phyloP scores from a whole-genome alignment of 768 basidiomycete species.

The Pulveroboletus sp. region DNA sequence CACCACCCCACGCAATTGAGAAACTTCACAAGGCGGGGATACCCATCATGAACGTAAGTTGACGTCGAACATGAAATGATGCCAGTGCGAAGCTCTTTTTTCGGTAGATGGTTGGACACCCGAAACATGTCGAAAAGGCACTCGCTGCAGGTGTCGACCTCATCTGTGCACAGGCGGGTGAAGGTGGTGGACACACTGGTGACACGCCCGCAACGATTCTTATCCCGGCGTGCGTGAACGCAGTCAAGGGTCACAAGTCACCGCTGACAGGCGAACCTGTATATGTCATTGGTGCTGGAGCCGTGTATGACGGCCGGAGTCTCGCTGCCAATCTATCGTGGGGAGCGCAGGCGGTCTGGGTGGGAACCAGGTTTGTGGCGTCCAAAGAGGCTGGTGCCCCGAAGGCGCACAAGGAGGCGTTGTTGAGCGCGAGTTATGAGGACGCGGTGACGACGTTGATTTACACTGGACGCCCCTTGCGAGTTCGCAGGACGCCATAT shows the following conservation, averaged over 20 bases:
- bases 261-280: conserved; percentile 81
- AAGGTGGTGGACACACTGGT: conserved; percentile 89
- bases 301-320: conserved; percentile 85
- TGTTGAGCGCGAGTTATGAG: conserved; percentile 68
- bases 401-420: conserved; percentile 78
- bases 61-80: not conserved
- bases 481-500: conserved; percentile 82
- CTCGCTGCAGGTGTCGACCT: conserved; percentile 85
- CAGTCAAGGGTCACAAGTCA: conserved; percentile 70
- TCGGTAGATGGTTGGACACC: conserved; percentile 86
- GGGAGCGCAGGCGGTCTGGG: conserved; percentile 91
- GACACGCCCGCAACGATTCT: conserved; percentile 81
- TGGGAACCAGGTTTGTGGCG: conserved; percentile 87
- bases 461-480: conserved; percentile 85
- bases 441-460: conserved; percentile 85
- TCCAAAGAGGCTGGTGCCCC: conserved; percentile 78
- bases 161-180: conserved; percentile 92
- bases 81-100: not conserved
- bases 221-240: conserved; percentile 89
- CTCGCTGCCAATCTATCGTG: conserved; percentile 85
- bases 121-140: conserved; percentile 82
- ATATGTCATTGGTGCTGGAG: conserved; percentile 89
- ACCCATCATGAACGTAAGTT: conserved; percentile 76
- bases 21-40: conserved; percentile 82
- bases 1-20: conserved; percentile 77